Evolutionary conservation across 306 rosid genomes (phyloP), one percentile per base, ranked within the genome.

Genomic region (Inga laurina): DNA sequence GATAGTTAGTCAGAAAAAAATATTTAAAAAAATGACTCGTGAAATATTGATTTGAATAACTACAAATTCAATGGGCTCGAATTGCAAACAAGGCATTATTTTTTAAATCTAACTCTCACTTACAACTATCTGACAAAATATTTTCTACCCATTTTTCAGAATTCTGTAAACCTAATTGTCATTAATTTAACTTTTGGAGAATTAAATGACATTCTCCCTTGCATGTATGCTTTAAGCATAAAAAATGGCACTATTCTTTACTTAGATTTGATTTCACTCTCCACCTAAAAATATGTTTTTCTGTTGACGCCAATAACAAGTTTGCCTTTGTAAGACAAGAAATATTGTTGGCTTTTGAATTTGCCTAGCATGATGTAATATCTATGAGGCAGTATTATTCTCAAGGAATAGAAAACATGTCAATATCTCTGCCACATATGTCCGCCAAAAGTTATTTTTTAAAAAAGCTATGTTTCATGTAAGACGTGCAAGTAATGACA

Each of bases 401-500:
- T 54, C 12, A 22, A 75, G 46, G 19, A 79, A 68, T 73, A 49
- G 59, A 76, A 22, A 61, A 57, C 44, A 32, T 80, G 75, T 62
- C 77, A 66, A 64, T 37, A 27, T 78, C 81, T 68, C 46, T 79
- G 65, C 49, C 67, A 71, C 15, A 62, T 7, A 9, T 71, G 71
- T 44, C 24, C 72, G 46, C 37, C 18, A 52, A 54, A 43, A 68
- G 73, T 78, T 68, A 49, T 59, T 78, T 75, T 19, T 34, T 0
- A 32, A 77, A 84, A 76, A 87, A 79, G 75, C 34, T 74, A 32
- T 82, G 88, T 72, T 71, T 75, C 84, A 16, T 21, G 82, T 35
- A 71, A 82, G 84, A 79, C 84, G 35, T 18, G 72, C 87, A 84
- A 75, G 64, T 78, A 82, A 82, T 59, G 90, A 76, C 90, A 87